Base-by-base conservation (phyloP, 768 basidiomycete species). In the Termitomyces sp. region DNA sequence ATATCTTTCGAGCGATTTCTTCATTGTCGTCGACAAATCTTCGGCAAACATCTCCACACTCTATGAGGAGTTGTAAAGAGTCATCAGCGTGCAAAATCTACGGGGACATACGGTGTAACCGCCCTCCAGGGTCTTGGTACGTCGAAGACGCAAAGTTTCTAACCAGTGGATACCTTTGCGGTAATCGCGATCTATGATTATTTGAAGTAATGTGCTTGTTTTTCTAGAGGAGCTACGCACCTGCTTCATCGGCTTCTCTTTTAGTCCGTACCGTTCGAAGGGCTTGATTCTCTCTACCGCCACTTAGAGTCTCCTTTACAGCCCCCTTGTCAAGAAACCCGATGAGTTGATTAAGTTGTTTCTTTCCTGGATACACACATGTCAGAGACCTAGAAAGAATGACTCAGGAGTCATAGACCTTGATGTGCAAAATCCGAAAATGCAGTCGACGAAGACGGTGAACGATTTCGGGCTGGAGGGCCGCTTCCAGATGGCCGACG, bases 231-330 rank as follows among this genome's bases (percentile, higher is more conserved):
- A 54, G 26, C 8, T 18, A 68, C 79, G 60, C 57, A 89, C 92
- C 90, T 58, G 94, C 93, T 69, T 96, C 94, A 36, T 96, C 94
- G 5, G 89, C 87, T 63, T 97, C 94, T 50, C 94, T 79, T 72
- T 94, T 95, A 24, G 89, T 85, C 41, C 88, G 85, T 18, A 92
- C 90, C 26, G 85, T 81, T 52, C 87, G 83, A 59, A 94, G 74
- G 1, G 92, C 87, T 54, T 76, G 77, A 58, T 79, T 88, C 65
- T 87, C 82, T 35, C 85, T 79, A 13, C 80, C 79, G 32, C 82
- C 82, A 50, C 82, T 66, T 11, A 76, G 44, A n/a, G 56, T 72
- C 59, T 89, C 88, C 62, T 86, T 87, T 20, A 79, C 79, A 62
- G 79, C 76, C 38, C 86, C 83, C 69, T 91, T 90, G 69, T 92